Evolutionary conservation across 176 grass and related monocot genomes (phyloP).

Genomic region (Triticum turgidum): DNA sequence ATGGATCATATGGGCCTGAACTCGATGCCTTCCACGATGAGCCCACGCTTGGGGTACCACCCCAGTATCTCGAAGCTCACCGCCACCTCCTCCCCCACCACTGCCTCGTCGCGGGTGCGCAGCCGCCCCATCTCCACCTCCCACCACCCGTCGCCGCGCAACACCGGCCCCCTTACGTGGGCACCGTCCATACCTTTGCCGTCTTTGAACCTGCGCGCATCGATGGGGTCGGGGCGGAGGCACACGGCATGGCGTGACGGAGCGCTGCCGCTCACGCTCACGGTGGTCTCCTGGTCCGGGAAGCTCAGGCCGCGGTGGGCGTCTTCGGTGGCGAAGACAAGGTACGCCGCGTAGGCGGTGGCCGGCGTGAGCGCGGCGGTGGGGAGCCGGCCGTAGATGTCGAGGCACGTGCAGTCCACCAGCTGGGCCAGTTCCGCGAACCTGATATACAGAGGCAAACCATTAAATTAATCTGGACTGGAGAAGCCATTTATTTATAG

Average conservation of each 20-base stretch:
- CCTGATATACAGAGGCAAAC: neutral
- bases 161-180: neutral
- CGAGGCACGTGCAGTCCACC: slow-evolving; percentile 26
- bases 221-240: neutral
- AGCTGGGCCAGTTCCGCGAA: slow-evolving; percentile 44
- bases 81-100: neutral
- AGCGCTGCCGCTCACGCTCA: neutral
- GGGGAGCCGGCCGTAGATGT: slow-evolving; percentile 27
- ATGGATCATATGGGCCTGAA: slow-evolving; percentile 19
- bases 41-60: slow-evolving; percentile 28
- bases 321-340: slow-evolving; percentile 20
- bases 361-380: neutral
- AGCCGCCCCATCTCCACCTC: slow-evolving; percentile 45
- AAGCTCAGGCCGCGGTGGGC: slow-evolving; percentile 26
- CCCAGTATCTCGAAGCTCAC: slow-evolving; percentile 34
- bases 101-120: neutral
- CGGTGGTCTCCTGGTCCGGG: slow-evolving; percentile 40
- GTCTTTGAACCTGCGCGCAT: neutral
- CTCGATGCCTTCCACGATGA: slow-evolving; percentile 28
- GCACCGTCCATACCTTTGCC: neutral
- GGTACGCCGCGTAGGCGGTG: slow-evolving; percentile 34
- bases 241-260: slow-evolving; percentile 29
- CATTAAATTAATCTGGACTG: neutral
- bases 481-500: no score
- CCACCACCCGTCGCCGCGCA: slow-evolving; percentile 33